These are phyloP conservation scores for Hypsizygus ulmarius DNA, from an alignment of 1,284 basidiomycete genomes.

Conservation along the genomic window DNA sequence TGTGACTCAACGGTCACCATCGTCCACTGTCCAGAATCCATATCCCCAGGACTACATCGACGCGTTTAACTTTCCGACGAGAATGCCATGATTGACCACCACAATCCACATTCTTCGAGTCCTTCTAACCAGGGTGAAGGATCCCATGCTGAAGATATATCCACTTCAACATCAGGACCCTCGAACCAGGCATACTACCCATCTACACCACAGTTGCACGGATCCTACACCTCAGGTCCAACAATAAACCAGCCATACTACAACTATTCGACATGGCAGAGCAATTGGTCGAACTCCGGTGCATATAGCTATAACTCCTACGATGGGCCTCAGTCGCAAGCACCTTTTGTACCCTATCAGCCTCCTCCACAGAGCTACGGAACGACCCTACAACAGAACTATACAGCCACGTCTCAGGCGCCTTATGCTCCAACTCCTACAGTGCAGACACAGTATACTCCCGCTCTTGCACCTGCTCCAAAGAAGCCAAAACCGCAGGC, in stretches of 20 bases:
- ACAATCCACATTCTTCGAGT: too few relatives aligned
- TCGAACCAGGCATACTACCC: too few relatives aligned
- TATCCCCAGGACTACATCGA: too few relatives aligned
- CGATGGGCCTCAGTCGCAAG: constrained; percentile 4
- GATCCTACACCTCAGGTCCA: background rate
- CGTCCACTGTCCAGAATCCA: too few relatives aligned
- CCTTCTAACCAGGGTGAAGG: too few relatives aligned
- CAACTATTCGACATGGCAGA: constrained; percentile 10
- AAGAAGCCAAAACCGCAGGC: background rate
- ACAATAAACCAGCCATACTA: constrained; percentile 1
- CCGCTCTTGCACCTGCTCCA: background rate
- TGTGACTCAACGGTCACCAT: too few relatives aligned
- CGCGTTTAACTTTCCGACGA: too few relatives aligned
- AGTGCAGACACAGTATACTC: background rate
- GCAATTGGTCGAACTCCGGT: constrained; percentile 4
- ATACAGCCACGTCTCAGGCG: background rate
- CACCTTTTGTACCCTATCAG: constrained; percentile 7
- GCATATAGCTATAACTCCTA: constrained; percentile 3
- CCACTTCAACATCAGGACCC: too few relatives aligned
- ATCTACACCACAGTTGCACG: background rate
- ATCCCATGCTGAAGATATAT: too few relatives aligned
- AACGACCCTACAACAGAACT: too few relatives aligned
- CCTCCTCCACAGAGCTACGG: background rate
- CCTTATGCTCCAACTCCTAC: background rate
- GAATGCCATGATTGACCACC: too few relatives aligned